Percentiles rank a stretch among this genome's conserved stretches.
Conservation (phyloP, 1,284 basidiomycete genomes). For the Leucoagaricus sp. region DNA sequence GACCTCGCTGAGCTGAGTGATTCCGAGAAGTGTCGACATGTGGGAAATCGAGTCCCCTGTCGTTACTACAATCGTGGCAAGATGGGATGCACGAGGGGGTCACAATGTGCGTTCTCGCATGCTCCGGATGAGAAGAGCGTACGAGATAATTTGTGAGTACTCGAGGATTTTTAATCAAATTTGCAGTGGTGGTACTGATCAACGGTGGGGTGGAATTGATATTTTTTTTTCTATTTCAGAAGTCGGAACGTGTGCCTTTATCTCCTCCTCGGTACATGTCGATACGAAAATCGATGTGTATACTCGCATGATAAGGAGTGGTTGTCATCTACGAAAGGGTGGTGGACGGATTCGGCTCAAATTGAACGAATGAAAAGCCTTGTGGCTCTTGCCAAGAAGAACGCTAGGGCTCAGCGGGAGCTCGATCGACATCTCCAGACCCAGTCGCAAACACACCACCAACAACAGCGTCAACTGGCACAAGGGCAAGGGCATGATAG, state of each 20-base stretch:
- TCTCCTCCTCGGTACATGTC: conserved; percentile 37
- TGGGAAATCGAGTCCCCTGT: conserved; percentile 52
- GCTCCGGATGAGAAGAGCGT: conserved; percentile 53
- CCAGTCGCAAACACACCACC: neutral
- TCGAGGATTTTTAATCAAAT: too few relatives aligned
- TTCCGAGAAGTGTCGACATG: conserved; percentile 49
- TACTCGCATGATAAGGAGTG: conserved; percentile 35
- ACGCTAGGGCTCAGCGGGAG: conserved; percentile 28
- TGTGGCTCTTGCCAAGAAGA: conserved; percentile 33
- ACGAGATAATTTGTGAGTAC: conserved; percentile 48
- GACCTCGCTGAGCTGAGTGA: conserved; percentile 40
- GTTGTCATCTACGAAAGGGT: conserved; percentile 29
- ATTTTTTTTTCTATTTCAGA: too few relatives aligned
- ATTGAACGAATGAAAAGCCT: conserved; percentile 30
- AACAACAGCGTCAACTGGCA: neutral
- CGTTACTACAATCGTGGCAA: conserved; percentile 48
- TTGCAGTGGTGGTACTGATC: too few relatives aligned
- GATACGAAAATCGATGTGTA: conserved; percentile 38
- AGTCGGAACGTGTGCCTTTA: conserved; percentile 42
- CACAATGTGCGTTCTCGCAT: conserved; percentile 46
- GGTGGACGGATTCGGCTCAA: conserved; percentile 33
- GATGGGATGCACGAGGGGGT: conserved; percentile 42
- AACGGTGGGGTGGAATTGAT: too few relatives aligned
- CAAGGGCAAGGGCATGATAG: conserved; percentile 14
- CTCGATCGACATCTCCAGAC: conserved; percentile 23